Evolutionary conservation across 371 early-diverging fungal species (phyloP).

Genomic region (Sporodiniella umbellata): DNA sequence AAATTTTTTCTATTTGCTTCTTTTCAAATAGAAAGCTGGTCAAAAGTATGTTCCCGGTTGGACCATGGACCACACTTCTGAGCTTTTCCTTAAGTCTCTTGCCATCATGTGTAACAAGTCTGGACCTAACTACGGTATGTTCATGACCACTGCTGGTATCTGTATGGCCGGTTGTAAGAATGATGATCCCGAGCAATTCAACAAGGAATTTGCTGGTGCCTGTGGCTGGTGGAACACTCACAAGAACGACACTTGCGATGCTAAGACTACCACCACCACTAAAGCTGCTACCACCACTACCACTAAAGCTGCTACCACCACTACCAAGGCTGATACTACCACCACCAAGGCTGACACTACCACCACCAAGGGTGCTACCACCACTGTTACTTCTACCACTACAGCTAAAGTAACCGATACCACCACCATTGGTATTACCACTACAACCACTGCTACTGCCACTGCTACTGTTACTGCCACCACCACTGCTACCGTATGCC

Average conservation of each 20-base stretch:
- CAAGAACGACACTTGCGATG: constrained; percentile 15
- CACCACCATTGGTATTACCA: too few relatives aligned
- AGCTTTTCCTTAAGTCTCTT: constrained; percentile 29
- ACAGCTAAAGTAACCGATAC: constrained; percentile 1
- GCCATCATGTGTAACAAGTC: constrained; percentile 24
- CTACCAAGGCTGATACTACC: not conserved
- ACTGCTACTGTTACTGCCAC: constrained; percentile 2
- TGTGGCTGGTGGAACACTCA: constrained; percentile 20
- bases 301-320: constrained; percentile 1
- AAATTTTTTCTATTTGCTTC: not conserved
- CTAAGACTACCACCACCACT: constrained; percentile 7
- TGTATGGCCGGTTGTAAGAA: constrained; percentile 32
- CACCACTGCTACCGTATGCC: constrained; percentile 1
- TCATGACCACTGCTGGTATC: constrained; percentile 39
- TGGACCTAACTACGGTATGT: constrained; percentile 22
- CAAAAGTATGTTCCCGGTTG: constrained; percentile 14
- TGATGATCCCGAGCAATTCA: constrained; percentile 17
- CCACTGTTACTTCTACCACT: not conserved
- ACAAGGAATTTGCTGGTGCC: constrained; percentile 21
- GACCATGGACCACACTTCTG: constrained; percentile 32
- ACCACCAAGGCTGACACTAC: not conserved
- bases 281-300: constrained; percentile 3
- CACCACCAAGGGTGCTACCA: not conserved
- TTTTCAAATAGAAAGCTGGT: constrained; percentile 11
- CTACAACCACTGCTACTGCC: not conserved